A percentile compares a stretch with the other conserved stretches of the same genome.
phyloP scores from a whole-genome alignment of 495 filamentous ascomycete species.

The Penicillium pulvis region DNA sequence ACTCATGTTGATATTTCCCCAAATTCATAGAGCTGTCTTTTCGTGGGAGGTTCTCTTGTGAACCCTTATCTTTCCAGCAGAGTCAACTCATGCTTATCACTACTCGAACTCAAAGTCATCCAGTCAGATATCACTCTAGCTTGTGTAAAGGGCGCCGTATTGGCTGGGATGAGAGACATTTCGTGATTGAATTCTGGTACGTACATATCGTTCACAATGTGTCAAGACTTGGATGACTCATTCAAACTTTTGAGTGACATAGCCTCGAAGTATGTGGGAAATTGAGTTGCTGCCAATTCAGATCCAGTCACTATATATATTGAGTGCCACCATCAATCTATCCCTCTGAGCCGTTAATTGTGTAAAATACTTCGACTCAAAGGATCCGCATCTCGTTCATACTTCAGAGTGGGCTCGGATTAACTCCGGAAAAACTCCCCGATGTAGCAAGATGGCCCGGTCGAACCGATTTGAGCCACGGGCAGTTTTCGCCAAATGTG shows the following conservation, averaged over 20 bases:
- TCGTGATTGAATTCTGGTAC: background rate
- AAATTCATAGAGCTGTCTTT: background rate
- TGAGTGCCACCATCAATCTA: too few relatives aligned
- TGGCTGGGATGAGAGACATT: background rate
- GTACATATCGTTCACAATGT: background rate
- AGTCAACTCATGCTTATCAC: background rate
- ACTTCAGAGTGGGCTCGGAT: slow-evolving; percentile 14
- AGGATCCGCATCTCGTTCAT: background rate
- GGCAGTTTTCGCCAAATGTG: slow-evolving; percentile 18
- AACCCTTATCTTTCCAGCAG: background rate
- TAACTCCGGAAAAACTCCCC: slow-evolving; percentile 24
- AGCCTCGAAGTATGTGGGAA: too few relatives aligned
- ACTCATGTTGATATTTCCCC: background rate
- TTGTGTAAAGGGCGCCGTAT: background rate
- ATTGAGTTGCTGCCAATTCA: too few relatives aligned
- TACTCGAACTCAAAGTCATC: background rate
- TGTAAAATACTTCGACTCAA: too few relatives aligned
- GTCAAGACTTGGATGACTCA: too few relatives aligned
- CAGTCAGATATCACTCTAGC: background rate
- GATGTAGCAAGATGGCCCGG: slow-evolving; percentile 23
- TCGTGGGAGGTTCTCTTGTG: background rate
- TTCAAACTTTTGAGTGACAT: too few relatives aligned
- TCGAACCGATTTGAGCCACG: slow-evolving; percentile 13
- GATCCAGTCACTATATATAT: too few relatives aligned
- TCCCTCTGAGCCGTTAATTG: too few relatives aligned